Base-by-base conservation (phyloP, 306 rosid genomes). In the Myrica gale region DNA sequence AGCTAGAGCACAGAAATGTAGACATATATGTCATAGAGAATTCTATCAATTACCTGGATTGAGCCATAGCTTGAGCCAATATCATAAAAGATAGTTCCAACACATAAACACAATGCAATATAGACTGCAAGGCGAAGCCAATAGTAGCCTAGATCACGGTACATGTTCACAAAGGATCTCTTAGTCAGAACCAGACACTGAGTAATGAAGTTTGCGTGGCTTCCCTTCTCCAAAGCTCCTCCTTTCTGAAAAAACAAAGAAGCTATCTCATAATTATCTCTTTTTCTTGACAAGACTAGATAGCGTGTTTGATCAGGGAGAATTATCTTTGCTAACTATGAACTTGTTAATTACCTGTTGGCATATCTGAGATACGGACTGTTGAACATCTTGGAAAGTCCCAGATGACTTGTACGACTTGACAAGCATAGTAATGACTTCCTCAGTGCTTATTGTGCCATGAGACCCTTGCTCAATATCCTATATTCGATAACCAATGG, bases 41-140 rank as follows among this genome's bases (percentile, higher is more conserved):
- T 21, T 58, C 32, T 16, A 19, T 20, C 16, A 37, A 4, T 71
- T 77, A 82, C 84, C 89, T 85, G 85, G 17, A 86, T 86, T 0
- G 89, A 85, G 13, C 79, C 84, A 72, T 47, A 77, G 12, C 13
- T 53, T 19, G 39, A 47, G 37, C 87, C 87, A 32, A 86, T 37
- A 43, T 86, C 89, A 56, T 74, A 13, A 48, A 78, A 86, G 51
- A 83, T 57, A 9, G 89, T 83, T 23, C 87, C 87, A 0, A 83
- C 63, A 9, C 85, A 80, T 52, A 86, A 51, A 50, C 85, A 83
- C 79, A 86, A 48, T 0, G 83, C 83, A 57, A 83, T 67, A 52
- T 86, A 83, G 57, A 86, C 60, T 16, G 75, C 87, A 77, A 86
- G 87, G 9, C 87, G 87, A 50, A 86, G 84, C 89, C 89, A 86